Conservation (phyloP, 352 stramenopile genomes). For the Pythium diclinum region DNA sequence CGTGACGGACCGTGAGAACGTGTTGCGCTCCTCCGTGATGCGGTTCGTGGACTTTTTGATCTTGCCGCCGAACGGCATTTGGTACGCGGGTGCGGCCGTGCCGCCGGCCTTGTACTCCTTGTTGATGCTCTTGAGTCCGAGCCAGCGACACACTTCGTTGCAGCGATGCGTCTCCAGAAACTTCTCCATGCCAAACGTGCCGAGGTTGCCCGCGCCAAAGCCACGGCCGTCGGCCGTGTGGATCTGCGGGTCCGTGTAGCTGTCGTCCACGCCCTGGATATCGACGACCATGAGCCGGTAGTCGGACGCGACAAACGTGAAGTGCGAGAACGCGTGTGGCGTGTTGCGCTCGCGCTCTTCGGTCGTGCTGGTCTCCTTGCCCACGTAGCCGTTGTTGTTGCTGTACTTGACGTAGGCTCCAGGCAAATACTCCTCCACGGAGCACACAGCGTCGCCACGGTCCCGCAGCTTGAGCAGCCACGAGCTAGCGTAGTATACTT, state of each 20-base stretch:
- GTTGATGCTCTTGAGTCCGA: constrained; percentile 72
- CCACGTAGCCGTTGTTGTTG: constrained; percentile 85
- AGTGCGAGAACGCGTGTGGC: constrained; percentile 81
- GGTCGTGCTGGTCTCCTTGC: constrained; percentile 71
- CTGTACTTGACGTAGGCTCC: constrained; percentile 87
- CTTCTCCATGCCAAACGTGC: constrained; percentile 84
- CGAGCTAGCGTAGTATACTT: constrained; percentile 79
- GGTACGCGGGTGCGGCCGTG: constrained; percentile 73
- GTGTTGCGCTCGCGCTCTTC: constrained; percentile 84
- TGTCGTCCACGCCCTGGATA: constrained; percentile 83
- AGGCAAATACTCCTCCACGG: constrained; percentile 72
- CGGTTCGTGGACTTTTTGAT: constrained; percentile 84
- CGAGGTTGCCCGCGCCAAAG: constrained; percentile 83
- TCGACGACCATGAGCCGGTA: constrained; percentile 86
- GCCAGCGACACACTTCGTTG: constrained; percentile 84
- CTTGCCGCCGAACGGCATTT: constrained; percentile 68
- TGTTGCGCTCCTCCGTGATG: constrained; percentile 81
- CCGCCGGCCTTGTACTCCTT: constrained; percentile 74
- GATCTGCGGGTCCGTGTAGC: constrained; percentile 84
- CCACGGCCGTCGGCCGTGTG: constrained; percentile 73
- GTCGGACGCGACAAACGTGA: constrained; percentile 81
- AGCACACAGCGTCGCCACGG: constrained; percentile 61
- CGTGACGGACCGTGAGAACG: constrained; percentile 75
- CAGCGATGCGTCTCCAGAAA: constrained; percentile 85
- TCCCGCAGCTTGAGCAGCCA: constrained; percentile 77